These are phyloP conservation scores for Coprinellus micaceus DNA, from an alignment of 768 basidiomycete species.

Conservation along the genomic window DNA sequence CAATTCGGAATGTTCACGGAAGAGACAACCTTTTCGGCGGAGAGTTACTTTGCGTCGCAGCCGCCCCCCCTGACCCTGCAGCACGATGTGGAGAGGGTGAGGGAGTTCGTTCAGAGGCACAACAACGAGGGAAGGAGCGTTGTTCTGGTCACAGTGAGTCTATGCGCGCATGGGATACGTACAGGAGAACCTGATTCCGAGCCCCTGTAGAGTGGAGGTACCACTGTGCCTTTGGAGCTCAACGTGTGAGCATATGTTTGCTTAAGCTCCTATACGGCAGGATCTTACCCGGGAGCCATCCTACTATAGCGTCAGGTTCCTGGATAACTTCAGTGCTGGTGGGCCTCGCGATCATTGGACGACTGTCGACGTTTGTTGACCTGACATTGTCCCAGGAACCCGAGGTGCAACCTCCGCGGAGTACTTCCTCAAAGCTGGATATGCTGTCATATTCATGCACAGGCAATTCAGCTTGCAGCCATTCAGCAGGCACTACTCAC, in stretches of 20 bases:
- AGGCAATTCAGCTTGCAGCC: conserved; percentile 96
- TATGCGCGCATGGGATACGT: not conserved
- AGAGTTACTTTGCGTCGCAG: conserved; percentile 88
- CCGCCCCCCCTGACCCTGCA: conserved; percentile 70
- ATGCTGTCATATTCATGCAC: conserved; percentile 99
- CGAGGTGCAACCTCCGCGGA: conserved; percentile 97
- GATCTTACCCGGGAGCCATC: too few relatives aligned
- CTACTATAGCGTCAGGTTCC: conserved; percentile 88
- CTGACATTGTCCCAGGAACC: conserved; percentile 79
- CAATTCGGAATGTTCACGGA: conserved; percentile 25
- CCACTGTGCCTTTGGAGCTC: conserved; percentile 95
- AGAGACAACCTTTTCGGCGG: conserved; percentile 69
- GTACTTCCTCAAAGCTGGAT: conserved; percentile 90
- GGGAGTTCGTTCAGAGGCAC: conserved; percentile 70
- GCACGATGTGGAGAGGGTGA: conserved; percentile 59
- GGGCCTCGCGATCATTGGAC: conserved; percentile 24
- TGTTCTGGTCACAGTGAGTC: conserved; percentile 88
- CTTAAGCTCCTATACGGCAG: conserved; percentile 20
- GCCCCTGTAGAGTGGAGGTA: conserved; percentile 85
- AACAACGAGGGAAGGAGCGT: conserved; percentile 63
- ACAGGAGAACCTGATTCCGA: conserved; percentile 4
- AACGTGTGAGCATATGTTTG: conserved; percentile 78
- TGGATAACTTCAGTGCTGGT: conserved; percentile 99
- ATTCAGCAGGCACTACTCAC: conserved; percentile 96
- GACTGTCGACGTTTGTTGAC: too few relatives aligned